Conservation (phyloP, 306 rosid species). For the Sicyos edulis region DNA sequence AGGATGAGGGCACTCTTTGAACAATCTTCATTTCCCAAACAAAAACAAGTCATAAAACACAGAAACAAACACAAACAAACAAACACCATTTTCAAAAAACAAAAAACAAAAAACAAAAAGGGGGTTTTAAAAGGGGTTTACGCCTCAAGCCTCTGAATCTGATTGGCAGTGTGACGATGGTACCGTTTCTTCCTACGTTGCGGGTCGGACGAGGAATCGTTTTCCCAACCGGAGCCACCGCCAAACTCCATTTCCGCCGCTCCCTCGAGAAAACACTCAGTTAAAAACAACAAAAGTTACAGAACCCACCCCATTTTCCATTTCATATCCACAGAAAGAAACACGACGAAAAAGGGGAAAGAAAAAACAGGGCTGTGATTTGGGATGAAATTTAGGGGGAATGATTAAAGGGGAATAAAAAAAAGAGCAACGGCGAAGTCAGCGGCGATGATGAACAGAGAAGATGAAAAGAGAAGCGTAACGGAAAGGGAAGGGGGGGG, state of each 20-base stretch:
- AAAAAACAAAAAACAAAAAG: too few relatives aligned
- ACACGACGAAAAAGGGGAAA: not conserved
- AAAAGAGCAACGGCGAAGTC: too few relatives aligned
- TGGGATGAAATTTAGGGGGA: too few relatives aligned
- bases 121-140: conserved; percentile 22
- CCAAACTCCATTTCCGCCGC: conserved; percentile 56
- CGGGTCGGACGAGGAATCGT: conserved; percentile 47
- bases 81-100: not conserved
- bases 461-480: conserved; percentile 32
- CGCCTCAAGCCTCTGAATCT: conserved; percentile 95
- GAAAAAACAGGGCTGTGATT: too few relatives aligned
- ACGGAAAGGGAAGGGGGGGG: conserved; percentile 37
- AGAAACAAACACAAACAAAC: not conserved
- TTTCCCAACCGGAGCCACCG: conserved; percentile 61
- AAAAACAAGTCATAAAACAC: too few relatives aligned
- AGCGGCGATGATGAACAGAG: too few relatives aligned
- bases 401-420: too few relatives aligned
- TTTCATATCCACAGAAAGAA: too few relatives aligned
- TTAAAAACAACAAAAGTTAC: not conserved
- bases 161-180: conserved; percentile 90
- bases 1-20: conserved; percentile 93
- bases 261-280: conserved; percentile 15
- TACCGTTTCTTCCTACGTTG: conserved; percentile 71
- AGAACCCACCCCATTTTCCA: conserved; percentile 11
- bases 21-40: conserved; percentile 45